Percentiles rank a stretch among this genome's conserved stretches.
Conservation (phyloP, 257 asterid species). For the Penstemon barbatus region DNA sequence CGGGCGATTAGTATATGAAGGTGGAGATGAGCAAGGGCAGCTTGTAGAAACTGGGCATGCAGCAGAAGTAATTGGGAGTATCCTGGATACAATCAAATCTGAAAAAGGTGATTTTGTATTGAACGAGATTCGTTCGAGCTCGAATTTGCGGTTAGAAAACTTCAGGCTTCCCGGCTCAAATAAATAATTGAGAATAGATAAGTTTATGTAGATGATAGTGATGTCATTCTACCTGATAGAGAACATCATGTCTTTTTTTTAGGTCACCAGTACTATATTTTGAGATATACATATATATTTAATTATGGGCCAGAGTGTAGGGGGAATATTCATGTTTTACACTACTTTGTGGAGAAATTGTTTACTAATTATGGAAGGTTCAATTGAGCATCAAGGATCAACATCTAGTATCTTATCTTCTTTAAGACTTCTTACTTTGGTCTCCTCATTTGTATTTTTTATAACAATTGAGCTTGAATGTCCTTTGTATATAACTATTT, state of each 20-base stretch:
- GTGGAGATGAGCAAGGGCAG: conserved; percentile 56
- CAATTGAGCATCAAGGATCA: conserved; percentile 22
- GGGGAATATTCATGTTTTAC: conserved; percentile 28
- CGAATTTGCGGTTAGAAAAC: conserved; percentile 45
- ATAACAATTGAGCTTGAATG: too few relatives aligned
- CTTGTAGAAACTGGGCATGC: conserved; percentile 65
- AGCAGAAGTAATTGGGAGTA: conserved; percentile 51
- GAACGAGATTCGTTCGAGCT: conserved; percentile 49
- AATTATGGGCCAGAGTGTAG: conserved; percentile 26
- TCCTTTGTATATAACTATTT: not conserved
- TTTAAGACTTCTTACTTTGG: not conserved
- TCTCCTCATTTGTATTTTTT: not conserved
- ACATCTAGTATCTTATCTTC: not conserved
- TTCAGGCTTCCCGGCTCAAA: conserved; percentile 49
- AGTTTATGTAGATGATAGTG: conserved; percentile 39
- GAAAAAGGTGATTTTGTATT: conserved; percentile 61
- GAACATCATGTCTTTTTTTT: conserved; percentile 21
- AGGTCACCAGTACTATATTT: conserved; percentile 27
- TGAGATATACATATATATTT: conserved; percentile 28
- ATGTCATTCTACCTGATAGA: conserved; percentile 31
- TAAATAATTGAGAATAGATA: conserved; percentile 38
- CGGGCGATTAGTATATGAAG: conserved; percentile 48
- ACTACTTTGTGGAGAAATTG: conserved; percentile 26
- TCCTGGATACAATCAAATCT: conserved; percentile 44
- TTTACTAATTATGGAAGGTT: conserved; percentile 33